Percentiles rank a stretch among this genome's conserved stretches.
phyloP scores from a whole-genome alignment of 805 yeast species.

The Candida quercuum region DNA sequence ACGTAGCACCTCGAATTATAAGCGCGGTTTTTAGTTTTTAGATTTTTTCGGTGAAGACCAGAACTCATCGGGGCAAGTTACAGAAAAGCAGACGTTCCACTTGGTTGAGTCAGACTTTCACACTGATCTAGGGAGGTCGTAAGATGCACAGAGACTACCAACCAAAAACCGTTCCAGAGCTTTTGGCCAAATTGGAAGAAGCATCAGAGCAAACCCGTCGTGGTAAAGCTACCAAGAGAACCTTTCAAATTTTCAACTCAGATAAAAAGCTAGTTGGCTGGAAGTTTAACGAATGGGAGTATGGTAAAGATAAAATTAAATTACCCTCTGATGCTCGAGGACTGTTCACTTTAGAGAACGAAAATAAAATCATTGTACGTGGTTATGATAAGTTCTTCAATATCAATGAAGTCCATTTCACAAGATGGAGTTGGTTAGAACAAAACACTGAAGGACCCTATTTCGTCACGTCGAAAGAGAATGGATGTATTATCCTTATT shows the following conservation, averaged over 20 bases:
- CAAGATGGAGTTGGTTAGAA: conserved; percentile 45
- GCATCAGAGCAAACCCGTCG: conserved; percentile 13
- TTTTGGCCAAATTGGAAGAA: conserved; percentile 11
- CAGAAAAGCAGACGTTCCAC: no score
- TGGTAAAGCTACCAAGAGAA: conserved; percentile 28
- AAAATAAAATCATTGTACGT: conserved; percentile 54
- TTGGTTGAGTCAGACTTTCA: no score
- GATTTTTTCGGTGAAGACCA: no score
- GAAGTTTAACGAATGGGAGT: conserved; percentile 92
- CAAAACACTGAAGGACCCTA: conserved; percentile 67
- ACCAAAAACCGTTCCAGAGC: conserved; percentile 5
- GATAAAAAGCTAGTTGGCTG: conserved; percentile 40
- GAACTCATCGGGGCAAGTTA: no score
- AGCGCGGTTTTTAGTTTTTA: no score
- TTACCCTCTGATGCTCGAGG: conserved; percentile 85
- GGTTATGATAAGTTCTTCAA: conserved; percentile 96
- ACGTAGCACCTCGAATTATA: no score
- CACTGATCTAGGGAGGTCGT: no score
- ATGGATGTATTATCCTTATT: conserved; percentile 87
- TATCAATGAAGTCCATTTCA: conserved; percentile 53
- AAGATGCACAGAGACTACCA: conserved; percentile 9
- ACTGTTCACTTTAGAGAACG: conserved; percentile 49
- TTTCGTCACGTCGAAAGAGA: conserved; percentile 76
- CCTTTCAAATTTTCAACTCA: conserved; percentile 24
- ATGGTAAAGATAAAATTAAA: conserved; percentile 44